Evolutionary conservation across 371 early-diverging fungal species (phyloP).

Genomic region (Syncephalis plumigaleata): DNA sequence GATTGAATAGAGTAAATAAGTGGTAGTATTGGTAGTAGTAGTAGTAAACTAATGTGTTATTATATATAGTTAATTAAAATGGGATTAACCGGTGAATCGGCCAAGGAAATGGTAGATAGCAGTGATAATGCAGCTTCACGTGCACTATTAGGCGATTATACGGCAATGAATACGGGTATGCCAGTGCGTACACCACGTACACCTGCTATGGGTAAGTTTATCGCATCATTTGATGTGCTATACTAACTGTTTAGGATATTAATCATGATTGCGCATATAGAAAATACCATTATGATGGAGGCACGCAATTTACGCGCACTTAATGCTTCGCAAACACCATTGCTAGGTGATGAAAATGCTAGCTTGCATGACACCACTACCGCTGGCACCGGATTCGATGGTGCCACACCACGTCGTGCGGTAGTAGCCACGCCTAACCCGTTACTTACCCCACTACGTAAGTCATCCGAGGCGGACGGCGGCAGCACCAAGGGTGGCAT

Average conservation of each 20-base stretch:
- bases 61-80: constrained; percentile 72
- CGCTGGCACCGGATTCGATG: constrained; percentile 51
- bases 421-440: constrained; percentile 75
- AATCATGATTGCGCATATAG: constrained; percentile 24
- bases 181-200: constrained; percentile 53
- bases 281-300: constrained; percentile 57
- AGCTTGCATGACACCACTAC: constrained; percentile 13
- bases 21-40: no score
- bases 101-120: constrained; percentile 35
- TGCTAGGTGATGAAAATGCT: constrained; percentile 60
- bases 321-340: constrained; percentile 67
- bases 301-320: constrained; percentile 70
- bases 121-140: constrained; percentile 25
- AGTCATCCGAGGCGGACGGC: no score
- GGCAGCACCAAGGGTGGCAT: constrained; percentile 8
- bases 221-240: constrained; percentile 11
- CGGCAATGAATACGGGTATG: constrained; percentile 26
- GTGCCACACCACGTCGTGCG: constrained; percentile 38
- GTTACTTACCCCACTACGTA: constrained; percentile 39
- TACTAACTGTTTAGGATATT: not conserved
- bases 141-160: constrained; percentile 52
- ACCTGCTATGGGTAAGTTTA: constrained; percentile 31
- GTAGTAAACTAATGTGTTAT: no score
- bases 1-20: no score
- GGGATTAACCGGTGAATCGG: constrained; percentile 65